Evolutionary conservation across 176 grass and related monocot genomes (phyloP).

Genomic region (Pharus latifolius): DNA sequence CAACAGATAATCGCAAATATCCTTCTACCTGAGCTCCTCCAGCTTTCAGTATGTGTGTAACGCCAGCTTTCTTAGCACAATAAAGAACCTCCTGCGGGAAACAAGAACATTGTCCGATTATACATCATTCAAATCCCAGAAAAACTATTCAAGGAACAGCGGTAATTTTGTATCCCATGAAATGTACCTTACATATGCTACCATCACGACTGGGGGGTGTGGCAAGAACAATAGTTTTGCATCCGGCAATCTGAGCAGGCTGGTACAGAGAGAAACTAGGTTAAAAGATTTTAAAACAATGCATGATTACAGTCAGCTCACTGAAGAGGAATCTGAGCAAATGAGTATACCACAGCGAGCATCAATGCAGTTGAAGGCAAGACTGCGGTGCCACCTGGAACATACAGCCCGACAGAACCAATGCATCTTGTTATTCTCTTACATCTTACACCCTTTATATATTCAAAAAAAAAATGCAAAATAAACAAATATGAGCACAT

Average conservation of each 20-base stretch:
- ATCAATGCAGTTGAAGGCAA: constrained; percentile 94
- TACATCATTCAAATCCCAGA: not conserved
- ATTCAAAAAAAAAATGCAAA: not conserved
- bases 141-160: not conserved
- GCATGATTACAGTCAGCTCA: not conserved
- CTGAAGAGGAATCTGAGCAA: constrained; percentile 9
- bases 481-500: not conserved
- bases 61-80: constrained; percentile 93
- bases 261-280: constrained; percentile 27
- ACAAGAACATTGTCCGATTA: not conserved
- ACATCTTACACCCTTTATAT: constrained; percentile 77
- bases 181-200: constrained; percentile 88
- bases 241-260: constrained; percentile 94
- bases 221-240: constrained; percentile 89
- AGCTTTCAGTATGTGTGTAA: constrained; percentile 90
- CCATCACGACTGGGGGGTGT: constrained; percentile 76
- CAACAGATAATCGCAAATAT: not conserved
- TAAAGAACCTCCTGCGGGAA: constrained; percentile 76
- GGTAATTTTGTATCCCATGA: not conserved
- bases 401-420: constrained; percentile 89
- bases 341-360: constrained; percentile 80
- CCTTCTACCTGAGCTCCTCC: constrained; percentile 84
- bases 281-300: constrained; percentile 19
- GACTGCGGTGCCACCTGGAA: constrained; percentile 93
- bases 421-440: constrained; percentile 88